Percentiles rank a stretch among this genome's conserved stretches.
Conservation (phyloP, 2,329 filamentous ascomycete species). For the Hymenoscyphus scutula region DNA sequence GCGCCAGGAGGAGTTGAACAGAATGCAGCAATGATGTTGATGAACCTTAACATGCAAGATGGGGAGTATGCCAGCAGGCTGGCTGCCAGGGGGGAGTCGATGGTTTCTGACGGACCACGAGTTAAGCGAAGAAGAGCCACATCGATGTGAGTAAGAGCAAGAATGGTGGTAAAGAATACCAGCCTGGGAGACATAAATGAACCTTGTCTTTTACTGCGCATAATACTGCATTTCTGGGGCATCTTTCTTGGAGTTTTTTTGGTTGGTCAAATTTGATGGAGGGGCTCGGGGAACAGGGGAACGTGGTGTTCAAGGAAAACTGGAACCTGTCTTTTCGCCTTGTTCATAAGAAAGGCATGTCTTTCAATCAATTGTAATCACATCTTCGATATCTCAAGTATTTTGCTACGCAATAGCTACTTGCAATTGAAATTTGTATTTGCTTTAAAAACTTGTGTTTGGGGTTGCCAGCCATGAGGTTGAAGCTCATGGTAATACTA, state of each 20-base stretch:
- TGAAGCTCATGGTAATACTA: neutral
- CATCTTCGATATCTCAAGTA: neutral
- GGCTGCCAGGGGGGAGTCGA: slow-evolving; percentile 8
- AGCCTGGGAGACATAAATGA: neutral
- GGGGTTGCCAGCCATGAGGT: neutral
- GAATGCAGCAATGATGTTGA: slow-evolving; percentile 47
- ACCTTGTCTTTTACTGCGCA: neutral
- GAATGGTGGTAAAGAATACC: neutral
- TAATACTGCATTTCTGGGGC: slow-evolving; percentile 8
- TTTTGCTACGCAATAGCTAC: neutral
- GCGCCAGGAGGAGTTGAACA: slow-evolving; percentile 37
- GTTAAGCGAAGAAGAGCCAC: slow-evolving; percentile 44
- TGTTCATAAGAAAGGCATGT: neutral
- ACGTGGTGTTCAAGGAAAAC: neutral
- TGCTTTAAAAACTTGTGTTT: too few relatives aligned
- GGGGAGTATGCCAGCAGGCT: slow-evolving; percentile 16
- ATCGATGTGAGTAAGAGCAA: slow-evolving; percentile 32
- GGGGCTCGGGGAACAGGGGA: neutral
- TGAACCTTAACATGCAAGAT: slow-evolving; percentile 47
- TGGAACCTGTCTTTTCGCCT: slow-evolving; percentile 4
- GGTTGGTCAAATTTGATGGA: neutral
- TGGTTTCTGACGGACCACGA: slow-evolving; percentile 29
- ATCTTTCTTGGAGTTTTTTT: slow-evolving; percentile 10
- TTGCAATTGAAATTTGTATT: neutral
- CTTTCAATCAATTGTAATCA: neutral